Evolutionary conservation across 495 filamentous ascomycete genomes (phyloP).

Genomic region (Parathielavia appendiculata): DNA sequence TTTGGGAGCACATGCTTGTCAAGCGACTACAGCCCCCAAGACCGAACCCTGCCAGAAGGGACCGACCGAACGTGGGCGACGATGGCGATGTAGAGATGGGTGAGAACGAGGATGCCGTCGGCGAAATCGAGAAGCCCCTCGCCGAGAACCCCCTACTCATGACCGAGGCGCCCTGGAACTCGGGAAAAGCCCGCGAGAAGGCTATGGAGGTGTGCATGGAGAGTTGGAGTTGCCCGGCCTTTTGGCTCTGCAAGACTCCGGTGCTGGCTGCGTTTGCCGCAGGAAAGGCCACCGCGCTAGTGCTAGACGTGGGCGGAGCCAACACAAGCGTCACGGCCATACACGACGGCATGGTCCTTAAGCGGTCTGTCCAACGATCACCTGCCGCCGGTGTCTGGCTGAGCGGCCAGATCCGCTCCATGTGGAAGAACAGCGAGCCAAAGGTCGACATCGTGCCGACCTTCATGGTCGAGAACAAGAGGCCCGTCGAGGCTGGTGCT

Average conservation of each 20-base stretch:
- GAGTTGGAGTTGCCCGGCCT: constrained; percentile 87
- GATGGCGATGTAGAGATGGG: constrained; percentile 49
- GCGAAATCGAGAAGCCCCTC: constrained; percentile 70
- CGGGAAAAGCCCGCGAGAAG: constrained; percentile 79
- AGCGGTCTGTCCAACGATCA: constrained; percentile 78
- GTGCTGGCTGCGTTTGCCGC: constrained; percentile 68
- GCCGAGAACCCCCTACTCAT: constrained; percentile 87
- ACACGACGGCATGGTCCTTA: constrained; percentile 89
- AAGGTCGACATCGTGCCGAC: constrained; percentile 77
- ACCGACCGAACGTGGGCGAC: constrained; percentile 57
- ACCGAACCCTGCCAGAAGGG: constrained; percentile 59
- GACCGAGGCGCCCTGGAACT: constrained; percentile 92
- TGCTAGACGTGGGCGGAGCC: constrained; percentile 87
- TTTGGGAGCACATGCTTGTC: constrained; percentile 76
- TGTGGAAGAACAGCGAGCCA: constrained; percentile 71
- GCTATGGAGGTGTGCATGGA: constrained; percentile 94
- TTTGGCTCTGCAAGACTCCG: constrained; percentile 67
- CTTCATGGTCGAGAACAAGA: constrained; percentile 81
- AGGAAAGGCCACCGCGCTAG: constrained; percentile 85
- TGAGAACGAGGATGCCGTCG: constrained; percentile 48
- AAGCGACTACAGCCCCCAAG: constrained; percentile 70
- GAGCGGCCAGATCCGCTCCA: constrained; percentile 74
- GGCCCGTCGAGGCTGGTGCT: constrained; percentile 79
- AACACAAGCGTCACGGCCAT: constrained; percentile 87
- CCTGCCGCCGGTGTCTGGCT: constrained; percentile 85